Percentiles rank a stretch among this genome's conserved stretches.
Conservation (phyloP, 352 stramenopile genomes). For the Pythium grandisporangium region DNA sequence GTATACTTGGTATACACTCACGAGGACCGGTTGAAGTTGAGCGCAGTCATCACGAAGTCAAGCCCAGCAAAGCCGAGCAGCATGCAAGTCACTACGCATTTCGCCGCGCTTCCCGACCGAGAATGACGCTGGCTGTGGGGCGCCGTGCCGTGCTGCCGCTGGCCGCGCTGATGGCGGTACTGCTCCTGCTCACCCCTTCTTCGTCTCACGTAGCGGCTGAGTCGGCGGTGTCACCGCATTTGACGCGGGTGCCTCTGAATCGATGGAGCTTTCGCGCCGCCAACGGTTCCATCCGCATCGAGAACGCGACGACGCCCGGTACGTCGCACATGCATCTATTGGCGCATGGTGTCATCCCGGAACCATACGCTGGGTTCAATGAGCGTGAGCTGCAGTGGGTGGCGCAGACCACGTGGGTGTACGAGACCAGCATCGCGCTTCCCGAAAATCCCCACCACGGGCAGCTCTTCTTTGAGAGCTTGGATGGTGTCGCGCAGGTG, state of each 20-base stretch:
- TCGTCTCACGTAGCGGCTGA: background rate
- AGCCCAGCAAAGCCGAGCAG: too few species aligned
- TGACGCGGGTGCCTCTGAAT: slow-evolving; percentile 14
- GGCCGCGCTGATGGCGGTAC: too few species aligned
- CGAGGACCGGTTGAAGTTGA: too few species aligned
- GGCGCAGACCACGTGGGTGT: slow-evolving; percentile 59
- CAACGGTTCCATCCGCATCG: slow-evolving; percentile 50
- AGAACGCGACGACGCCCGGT: slow-evolving; percentile 45
- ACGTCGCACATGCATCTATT: slow-evolving; percentile 68
- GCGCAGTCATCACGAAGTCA: too few species aligned
- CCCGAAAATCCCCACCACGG: background rate
- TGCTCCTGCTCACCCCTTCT: slow-evolving; percentile 1
- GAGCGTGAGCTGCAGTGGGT: slow-evolving; percentile 64
- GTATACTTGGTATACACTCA: too few species aligned
- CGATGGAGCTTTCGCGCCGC: slow-evolving; percentile 37
- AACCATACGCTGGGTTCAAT: slow-evolving; percentile 62
- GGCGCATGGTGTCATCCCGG: slow-evolving; percentile 37
- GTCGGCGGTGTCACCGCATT: background rate
- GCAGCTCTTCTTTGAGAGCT: slow-evolving; percentile 45
- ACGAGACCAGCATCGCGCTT: slow-evolving; percentile 42
- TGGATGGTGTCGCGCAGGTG: slow-evolving; percentile 64
- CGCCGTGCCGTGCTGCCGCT: too few species aligned
- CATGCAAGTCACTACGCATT: too few species aligned
- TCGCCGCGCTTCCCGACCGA: too few species aligned
- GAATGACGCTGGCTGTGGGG: too few species aligned